phyloP scores from a whole-genome alignment of 2,329 filamentous ascomycete species.

The Nigrograna mackinnonii region DNA sequence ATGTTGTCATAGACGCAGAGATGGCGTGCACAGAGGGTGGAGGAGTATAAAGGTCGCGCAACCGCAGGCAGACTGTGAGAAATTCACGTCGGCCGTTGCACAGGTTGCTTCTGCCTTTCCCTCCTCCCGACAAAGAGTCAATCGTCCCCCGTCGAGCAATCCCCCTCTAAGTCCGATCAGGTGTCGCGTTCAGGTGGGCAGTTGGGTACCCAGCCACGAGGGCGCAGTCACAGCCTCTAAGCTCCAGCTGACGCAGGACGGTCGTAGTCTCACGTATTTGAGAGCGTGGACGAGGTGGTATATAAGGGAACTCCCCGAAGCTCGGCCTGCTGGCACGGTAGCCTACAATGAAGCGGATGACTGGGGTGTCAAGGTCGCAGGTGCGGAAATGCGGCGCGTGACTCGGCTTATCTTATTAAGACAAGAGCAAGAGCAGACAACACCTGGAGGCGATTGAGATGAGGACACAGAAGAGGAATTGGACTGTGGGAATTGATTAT shows the following conservation, averaged over 20 bases:
- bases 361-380: not conserved
- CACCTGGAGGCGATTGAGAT: too few species aligned
- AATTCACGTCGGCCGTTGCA: not conserved
- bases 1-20: constrained; percentile 29
- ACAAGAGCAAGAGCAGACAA: not conserved
- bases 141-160: not conserved
- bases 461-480: not conserved
- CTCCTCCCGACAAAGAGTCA: not conserved
- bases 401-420: not conserved
- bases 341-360: not conserved
- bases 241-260: constrained; percentile 11
- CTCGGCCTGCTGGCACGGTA: not conserved
- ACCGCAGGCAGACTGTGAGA: not conserved
- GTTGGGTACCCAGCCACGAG: constrained; percentile 24
- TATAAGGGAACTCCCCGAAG: not conserved
- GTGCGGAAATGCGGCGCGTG: not conserved
- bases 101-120: not conserved
- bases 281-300: not conserved
- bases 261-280: not conserved
- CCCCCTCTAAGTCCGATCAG: constrained; percentile 20
- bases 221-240: constrained; percentile 18
- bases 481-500: not conserved
- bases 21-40: constrained; percentile 9
- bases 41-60: constrained; percentile 5
- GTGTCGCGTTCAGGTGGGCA: constrained; percentile 25